A percentile compares a stretch with the other conserved stretches of the same genome.
Conservation (phyloP, 805 yeast genomes). For the Hanseniaspora nectarophila region DNA sequence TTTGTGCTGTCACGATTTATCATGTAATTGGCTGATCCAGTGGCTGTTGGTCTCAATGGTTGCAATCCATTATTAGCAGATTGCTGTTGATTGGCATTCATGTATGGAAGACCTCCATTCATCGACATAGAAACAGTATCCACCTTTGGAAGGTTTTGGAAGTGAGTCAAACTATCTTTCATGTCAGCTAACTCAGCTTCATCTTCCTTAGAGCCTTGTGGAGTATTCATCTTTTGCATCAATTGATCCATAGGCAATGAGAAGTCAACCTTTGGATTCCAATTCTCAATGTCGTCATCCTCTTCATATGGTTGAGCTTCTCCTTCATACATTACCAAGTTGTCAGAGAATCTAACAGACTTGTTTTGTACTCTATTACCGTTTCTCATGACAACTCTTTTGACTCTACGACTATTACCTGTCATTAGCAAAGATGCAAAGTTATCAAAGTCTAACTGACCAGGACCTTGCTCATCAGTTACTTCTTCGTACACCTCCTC, state of each 20-base stretch:
- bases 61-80: constrained; percentile 17
- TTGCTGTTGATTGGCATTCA: constrained; percentile 27
- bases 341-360: constrained; percentile 63
- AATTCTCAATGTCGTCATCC: constrained; percentile 15
- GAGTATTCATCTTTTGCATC: constrained; percentile 32
- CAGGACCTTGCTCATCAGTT: constrained; percentile 23
- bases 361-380: constrained; percentile 38
- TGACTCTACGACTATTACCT: constrained; percentile 44
- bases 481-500: constrained; percentile 37
- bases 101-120: constrained; percentile 13
- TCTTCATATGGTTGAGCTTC: constrained; percentile 15
- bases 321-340: constrained; percentile 37
- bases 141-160: constrained; percentile 58
- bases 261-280: constrained; percentile 36
- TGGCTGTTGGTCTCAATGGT: constrained; percentile 31
- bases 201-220: constrained; percentile 44
- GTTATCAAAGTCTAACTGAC: constrained; percentile 59
- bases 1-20: constrained; percentile 15
- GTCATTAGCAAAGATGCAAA: constrained; percentile 76
- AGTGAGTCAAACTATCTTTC: constrained; percentile 62
- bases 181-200: constrained; percentile 60
- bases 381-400: constrained; percentile 25
- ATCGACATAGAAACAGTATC: constrained; percentile 55
- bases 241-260: constrained; percentile 71
- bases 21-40: constrained; percentile 33